Conservation (phyloP, 2,329 filamentous ascomycete genomes). For the Aquanectria penicillioides region DNA sequence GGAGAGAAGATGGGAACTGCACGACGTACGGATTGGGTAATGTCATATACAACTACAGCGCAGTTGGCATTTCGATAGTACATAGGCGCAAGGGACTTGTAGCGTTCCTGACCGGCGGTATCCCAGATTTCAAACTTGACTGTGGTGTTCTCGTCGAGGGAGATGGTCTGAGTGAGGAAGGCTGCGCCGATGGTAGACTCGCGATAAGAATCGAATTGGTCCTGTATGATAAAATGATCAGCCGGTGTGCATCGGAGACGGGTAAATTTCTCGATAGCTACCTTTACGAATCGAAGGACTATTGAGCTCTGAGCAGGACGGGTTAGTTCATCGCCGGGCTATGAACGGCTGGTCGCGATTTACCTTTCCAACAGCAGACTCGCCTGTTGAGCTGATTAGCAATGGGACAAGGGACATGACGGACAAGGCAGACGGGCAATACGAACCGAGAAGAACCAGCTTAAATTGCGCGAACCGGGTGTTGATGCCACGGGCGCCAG, state of each 20-base stretch:
- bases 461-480: conserved; percentile 99
- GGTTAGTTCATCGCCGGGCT: conserved; percentile 31
- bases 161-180: conserved; percentile 98
- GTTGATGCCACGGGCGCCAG: conserved; percentile 72
- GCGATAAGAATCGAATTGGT: conserved; percentile 98
- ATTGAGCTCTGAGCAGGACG: conserved; percentile 80
- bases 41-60: conserved; percentile 98
- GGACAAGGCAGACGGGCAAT: conserved; percentile 18
- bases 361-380: conserved; percentile 99
- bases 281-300: conserved; percentile 98
- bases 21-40: conserved; percentile 90
- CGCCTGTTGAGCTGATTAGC: conserved; percentile 71
- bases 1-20: not conserved
- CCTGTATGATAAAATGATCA: conserved; percentile 61
- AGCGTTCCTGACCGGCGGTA: conserved; percentile 97
- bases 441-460: conserved; percentile 91
- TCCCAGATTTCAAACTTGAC: conserved; percentile 99
- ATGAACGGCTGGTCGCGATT: conserved; percentile 29
- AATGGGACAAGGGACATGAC: conserved; percentile 22
- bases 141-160: conserved; percentile 96
- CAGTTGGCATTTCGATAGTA: conserved; percentile 99
- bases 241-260: conserved; percentile 2
- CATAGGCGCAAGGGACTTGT: conserved; percentile 99
- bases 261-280: conserved; percentile 54
- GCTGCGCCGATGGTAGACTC: conserved; percentile 98